Conservation (phyloP, 2,329 filamentous ascomycete species). For the Fusarium lateritium region DNA sequence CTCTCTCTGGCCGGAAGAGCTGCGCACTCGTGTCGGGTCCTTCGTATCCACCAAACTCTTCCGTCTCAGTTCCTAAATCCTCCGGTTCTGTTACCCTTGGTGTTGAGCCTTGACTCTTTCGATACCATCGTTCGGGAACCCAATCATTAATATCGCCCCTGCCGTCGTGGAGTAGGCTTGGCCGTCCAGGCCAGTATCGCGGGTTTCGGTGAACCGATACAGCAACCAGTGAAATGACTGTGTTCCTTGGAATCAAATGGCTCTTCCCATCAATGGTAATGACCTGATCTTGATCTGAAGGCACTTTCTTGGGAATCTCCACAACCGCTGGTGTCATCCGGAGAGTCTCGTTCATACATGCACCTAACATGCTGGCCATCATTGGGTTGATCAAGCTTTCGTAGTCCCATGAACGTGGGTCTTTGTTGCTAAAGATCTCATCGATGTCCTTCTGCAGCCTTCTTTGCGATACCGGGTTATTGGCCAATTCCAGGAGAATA, state of each 20-base stretch:
- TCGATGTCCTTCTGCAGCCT: conserved; percentile 79
- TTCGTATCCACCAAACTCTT: conserved; percentile 71
- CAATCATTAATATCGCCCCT: conserved; percentile 76
- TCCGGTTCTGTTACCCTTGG: conserved; percentile 28
- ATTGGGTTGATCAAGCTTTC: conserved; percentile 76
- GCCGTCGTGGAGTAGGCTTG: conserved; percentile 60
- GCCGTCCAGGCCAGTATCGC: conserved; percentile 76
- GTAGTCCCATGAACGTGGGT: conserved; percentile 78
- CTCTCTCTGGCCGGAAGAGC: conserved; percentile 72
- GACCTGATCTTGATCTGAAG: conserved; percentile 65
- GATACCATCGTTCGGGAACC: conserved; percentile 81
- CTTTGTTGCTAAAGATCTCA: conserved; percentile 70
- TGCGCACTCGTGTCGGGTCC: conserved; percentile 73
- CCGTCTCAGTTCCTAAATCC: conserved; percentile 53
- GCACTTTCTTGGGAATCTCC: conserved; percentile 78
- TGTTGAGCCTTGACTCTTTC: conserved; percentile 50
- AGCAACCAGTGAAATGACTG: conserved; percentile 69
- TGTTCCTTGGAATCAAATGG: conserved; percentile 70
- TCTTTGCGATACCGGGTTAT: conserved; percentile 74
- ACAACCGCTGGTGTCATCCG: conserved; percentile 80
- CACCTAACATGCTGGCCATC: conserved; percentile 78
- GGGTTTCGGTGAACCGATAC: conserved; percentile 76
- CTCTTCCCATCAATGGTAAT: conserved; percentile 72
- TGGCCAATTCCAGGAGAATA: conserved; percentile 76
- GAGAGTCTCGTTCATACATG: conserved; percentile 83